Base-by-base conservation (phyloP, 2,329 filamentous ascomycete genomes). In the Stemphylium lycopersici region DNA sequence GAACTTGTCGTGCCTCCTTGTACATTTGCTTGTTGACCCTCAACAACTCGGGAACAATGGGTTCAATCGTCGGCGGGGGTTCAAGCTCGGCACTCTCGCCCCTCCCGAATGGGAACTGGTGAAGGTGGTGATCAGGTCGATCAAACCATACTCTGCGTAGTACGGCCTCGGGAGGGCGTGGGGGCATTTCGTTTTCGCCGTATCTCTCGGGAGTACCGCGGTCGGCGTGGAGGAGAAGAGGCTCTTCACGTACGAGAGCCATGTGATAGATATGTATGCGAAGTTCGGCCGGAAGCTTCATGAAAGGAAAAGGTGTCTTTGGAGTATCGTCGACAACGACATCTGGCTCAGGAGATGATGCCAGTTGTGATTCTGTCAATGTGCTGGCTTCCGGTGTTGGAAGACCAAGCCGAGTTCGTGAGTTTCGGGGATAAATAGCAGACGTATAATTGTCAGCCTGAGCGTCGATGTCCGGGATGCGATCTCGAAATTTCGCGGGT, bases 241-340 rank as follows among this genome's bases (percentile, higher is more conserved):
- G 68, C 10, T 61, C 56, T 13, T 64, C 57, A 16, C 71, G 66
- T 4, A 61, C 56, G 13, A 77, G 69, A 0, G 69, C 68, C 65
- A 72, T 70, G 50, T 77, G 70, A 61, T 80, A 81, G 52, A 81
- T 76, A 52, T 77, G 70, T 16, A 79, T 63, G 15, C 78, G 71
- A n/a, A 80, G 70, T 59, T 80, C 79, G n/a, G 78, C 72, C 2
- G 78, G 77, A n/a, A 80, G 66, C 11, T 72, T 61, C 72, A 78
- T 76, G 56, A 80, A 73, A 1, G 69, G 71, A 56, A 80, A 77
- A 18, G 60, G 37, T 7, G 54, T 24, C 33, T 13, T 10, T 16
- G 43, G 29, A 13, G 11, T 46, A 8, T 20, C 36, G 12, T 46
- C 22, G 22, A 31, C 20, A 8, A 24, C 15, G 6, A 4, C 26